Evolutionary conservation across 768 basidiomycete species (phyloP).

Genomic region (Podaxis sp.): DNA sequence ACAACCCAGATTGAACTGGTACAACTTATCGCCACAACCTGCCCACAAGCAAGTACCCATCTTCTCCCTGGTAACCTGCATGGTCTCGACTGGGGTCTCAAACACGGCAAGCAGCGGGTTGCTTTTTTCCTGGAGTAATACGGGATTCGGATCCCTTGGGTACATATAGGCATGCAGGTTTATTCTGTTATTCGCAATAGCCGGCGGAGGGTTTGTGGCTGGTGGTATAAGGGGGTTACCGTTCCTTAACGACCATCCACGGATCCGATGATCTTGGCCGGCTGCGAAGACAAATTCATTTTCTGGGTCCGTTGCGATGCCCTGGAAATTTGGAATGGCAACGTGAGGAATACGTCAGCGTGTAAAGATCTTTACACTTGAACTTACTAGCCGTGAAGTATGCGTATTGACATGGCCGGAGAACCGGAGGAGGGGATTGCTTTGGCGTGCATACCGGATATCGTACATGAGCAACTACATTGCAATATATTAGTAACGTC

Average conservation of each 20-base stretch:
- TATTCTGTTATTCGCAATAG: no score
- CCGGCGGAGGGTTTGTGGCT: slow-evolving; percentile 2
- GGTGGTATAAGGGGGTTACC: slow-evolving; percentile 41
- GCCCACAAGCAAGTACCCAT: slow-evolving; percentile 52
- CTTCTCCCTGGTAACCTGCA: slow-evolving; percentile 49
- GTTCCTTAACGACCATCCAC: slow-evolving; percentile 66
- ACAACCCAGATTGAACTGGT: slow-evolving; percentile 51
- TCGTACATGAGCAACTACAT: slow-evolving; percentile 61
- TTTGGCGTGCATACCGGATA: slow-evolving; percentile 46
- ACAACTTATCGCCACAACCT: slow-evolving; percentile 43
- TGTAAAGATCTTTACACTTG: background rate
- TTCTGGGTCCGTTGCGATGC: slow-evolving; percentile 55
- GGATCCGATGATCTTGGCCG: slow-evolving; percentile 62
- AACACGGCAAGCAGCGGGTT: slow-evolving; percentile 36
- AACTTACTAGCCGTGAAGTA: slow-evolving; percentile 50
- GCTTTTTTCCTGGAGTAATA: background rate
- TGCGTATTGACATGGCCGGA: slow-evolving; percentile 60
- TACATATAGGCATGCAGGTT: no score
- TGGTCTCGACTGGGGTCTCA: slow-evolving; percentile 38
- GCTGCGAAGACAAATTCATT: slow-evolving; percentile 67
- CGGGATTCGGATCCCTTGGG: no score
- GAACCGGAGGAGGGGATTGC: slow-evolving; percentile 44
- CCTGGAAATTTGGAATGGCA: slow-evolving; percentile 37
- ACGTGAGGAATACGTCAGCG: slow-evolving; percentile 10
- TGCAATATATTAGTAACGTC: background rate